phyloP scores from a whole-genome alignment of 345 rosid species.

The Arabis hirsuta region DNA sequence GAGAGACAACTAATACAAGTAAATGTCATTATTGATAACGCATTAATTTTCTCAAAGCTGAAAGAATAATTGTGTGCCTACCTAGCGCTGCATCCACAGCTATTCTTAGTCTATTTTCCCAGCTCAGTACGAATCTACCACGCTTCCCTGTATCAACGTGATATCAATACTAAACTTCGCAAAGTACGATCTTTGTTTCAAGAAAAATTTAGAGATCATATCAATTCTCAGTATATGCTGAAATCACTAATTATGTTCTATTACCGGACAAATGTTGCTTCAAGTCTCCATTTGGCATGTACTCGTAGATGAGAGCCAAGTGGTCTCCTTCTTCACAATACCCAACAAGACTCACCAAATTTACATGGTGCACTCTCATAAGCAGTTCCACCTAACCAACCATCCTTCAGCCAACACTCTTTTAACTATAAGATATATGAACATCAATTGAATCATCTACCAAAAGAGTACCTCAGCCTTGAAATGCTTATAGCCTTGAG shows the following conservation, averaged over 20 bases:
- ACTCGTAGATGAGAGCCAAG: conserved; percentile 50
- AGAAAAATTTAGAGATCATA: too few species aligned
- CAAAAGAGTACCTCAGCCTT: conserved; percentile 47
- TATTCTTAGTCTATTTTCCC: conserved; percentile 51
- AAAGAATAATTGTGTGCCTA: neutral
- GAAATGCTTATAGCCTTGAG: conserved; percentile 54
- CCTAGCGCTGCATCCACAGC: conserved; percentile 57
- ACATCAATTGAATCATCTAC: neutral
- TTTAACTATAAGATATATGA: too few species aligned
- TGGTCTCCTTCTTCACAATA: conserved; percentile 44
- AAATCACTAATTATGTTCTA: too few species aligned
- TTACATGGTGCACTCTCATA: conserved; percentile 51
- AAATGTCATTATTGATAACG: too few species aligned
- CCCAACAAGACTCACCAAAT: conserved; percentile 48
- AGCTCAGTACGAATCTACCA: conserved; percentile 38
- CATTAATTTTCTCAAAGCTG: too few species aligned
- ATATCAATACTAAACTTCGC: too few species aligned
- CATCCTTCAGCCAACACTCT: neutral
- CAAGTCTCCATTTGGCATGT: conserved; percentile 47
- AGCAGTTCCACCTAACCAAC: conserved; percentile 46
- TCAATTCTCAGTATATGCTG: too few species aligned
- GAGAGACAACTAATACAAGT: too few species aligned
- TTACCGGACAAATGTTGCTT: conserved; percentile 26
- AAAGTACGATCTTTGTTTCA: neutral
- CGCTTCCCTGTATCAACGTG: conserved; percentile 32